A percentile compares a stretch with the other conserved stretches of the same genome.
phyloP scores from a whole-genome alignment of 176 grass and related monocot genomes.

The Cenchrus purpureus region DNA sequence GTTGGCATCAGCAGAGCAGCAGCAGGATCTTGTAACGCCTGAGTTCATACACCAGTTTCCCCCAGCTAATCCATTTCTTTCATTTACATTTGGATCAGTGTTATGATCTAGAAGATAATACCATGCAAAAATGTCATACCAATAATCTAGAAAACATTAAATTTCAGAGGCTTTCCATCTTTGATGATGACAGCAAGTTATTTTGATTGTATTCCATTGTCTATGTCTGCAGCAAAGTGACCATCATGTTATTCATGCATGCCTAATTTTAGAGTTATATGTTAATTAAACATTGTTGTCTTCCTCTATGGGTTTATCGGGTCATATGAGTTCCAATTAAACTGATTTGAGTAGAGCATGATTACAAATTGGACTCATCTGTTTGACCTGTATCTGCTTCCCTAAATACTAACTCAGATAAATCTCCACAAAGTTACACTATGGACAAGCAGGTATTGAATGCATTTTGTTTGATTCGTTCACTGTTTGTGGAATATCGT shows the following conservation, averaged over 20 bases:
- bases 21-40: conserved; percentile 44
- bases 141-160: conserved; percentile 50
- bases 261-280: neutral
- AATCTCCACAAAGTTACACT: neutral
- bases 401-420: neutral
- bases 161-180: conserved; percentile 41
- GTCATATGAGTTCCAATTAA: neutral
- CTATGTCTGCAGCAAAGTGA: conserved; percentile 14
- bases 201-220: conserved; percentile 24
- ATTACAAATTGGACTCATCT: neutral
- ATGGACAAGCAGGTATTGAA: neutral
- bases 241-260: neutral
- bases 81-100: conserved; percentile 44
- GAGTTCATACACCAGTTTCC: conserved; percentile 35
- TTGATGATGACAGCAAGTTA: conserved; percentile 38
- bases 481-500: neutral
- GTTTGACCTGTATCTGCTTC: neutral
- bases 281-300: neutral
- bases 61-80: conserved; percentile 54
- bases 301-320: neutral
- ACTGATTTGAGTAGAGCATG: neutral
- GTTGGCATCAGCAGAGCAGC: conserved; percentile 37
- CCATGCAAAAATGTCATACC: conserved; percentile 42
- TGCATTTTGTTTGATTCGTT: neutral
- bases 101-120: conserved; percentile 53